Conservation (phyloP, 2,329 filamentous ascomycete genomes). For the Fusarium sacchari region DNA sequence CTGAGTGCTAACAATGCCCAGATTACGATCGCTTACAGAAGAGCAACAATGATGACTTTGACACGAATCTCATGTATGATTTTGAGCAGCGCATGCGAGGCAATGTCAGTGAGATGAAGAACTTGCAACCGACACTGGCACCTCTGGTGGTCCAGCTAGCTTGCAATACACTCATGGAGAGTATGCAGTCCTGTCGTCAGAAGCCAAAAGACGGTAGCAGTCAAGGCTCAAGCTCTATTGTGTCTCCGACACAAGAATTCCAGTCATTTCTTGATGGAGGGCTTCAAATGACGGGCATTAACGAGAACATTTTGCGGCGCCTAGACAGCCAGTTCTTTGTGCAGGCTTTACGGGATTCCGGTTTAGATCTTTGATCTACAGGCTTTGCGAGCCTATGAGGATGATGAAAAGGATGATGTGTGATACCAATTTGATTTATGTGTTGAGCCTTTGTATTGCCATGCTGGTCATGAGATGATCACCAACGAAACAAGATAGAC, state of each 20-base stretch:
- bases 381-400: not conserved
- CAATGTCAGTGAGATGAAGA: not conserved
- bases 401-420: not conserved
- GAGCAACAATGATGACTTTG: not conserved
- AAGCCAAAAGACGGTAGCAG: not conserved
- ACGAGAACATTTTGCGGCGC: not conserved
- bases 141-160: not conserved
- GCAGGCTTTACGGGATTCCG: not conserved
- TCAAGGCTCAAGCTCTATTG: not conserved
- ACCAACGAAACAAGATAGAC: not conserved
- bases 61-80: not conserved
- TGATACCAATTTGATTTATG: constrained; percentile 22
- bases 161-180: not conserved
- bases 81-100: not conserved
- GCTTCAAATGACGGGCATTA: not conserved
- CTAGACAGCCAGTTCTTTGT: not conserved
- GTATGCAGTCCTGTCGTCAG: not conserved
- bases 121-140: not conserved
- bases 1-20: constrained; percentile 4
- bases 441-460: not conserved
- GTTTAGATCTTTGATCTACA: not conserved
- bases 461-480: not conserved
- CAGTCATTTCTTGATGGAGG: not conserved
- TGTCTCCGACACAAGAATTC: not conserved
- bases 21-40: constrained; percentile 11